Evolutionary conservation across 371 early-diverging fungal genomes (phyloP).

Genomic region (Rhizomucor miehei): DNA sequence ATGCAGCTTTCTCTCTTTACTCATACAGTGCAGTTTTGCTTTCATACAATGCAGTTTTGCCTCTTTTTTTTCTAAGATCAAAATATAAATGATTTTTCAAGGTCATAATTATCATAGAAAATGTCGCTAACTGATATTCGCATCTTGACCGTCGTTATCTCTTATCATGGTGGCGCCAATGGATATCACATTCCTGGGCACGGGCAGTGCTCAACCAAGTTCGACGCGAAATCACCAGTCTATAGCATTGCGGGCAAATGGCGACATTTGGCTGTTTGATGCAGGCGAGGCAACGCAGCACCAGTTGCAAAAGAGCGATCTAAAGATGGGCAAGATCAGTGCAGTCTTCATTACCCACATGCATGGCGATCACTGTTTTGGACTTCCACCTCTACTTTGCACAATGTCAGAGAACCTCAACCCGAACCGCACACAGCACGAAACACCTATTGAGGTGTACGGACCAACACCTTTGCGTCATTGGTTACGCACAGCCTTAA

Average conservation of each 20-base stretch:
- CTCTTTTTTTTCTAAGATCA: no score
- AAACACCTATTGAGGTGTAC: constrained; percentile 41
- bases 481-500: constrained; percentile 50
- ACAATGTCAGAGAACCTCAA: constrained; percentile 43
- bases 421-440: constrained; percentile 9
- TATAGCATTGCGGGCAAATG: constrained; percentile 51
- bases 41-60: no score
- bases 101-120: no score
- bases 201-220: constrained; percentile 72
- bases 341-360: constrained; percentile 60
- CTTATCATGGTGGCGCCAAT: constrained; percentile 26
- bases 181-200: constrained; percentile 64
- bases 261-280: constrained; percentile 66
- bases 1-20: no score
- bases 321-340: constrained; percentile 43
- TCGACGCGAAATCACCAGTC: constrained; percentile 68
- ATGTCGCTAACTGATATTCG: no score
- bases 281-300: constrained; percentile 77
- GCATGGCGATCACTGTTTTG: constrained; percentile 67
- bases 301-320: constrained; percentile 52
- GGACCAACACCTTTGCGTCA: constrained; percentile 50
- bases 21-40: no score
- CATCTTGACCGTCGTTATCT: no score
- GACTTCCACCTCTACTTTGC: constrained; percentile 53
- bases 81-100: no score